Evolutionary conservation across 2,329 filamentous ascomycete species (phyloP), one percentile per base, ranked within the genome.

Genomic region (Shiraia sp.): DNA sequence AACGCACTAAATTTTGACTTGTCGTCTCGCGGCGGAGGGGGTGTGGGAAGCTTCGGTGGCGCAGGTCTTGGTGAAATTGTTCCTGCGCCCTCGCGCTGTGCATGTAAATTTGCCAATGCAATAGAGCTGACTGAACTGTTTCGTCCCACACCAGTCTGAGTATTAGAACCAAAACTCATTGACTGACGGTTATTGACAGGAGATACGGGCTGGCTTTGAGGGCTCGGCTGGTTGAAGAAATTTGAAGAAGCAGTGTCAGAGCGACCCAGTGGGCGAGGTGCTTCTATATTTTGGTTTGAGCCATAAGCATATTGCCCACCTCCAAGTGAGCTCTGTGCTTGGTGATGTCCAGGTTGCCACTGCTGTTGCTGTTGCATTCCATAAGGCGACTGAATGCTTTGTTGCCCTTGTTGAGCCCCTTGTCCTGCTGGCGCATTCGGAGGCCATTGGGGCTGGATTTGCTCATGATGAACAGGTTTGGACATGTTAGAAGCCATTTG

Each of bases 91-190:
- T 53, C 43, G 15, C 61, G 51, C 29, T 66, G 49, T 25, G 61
- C 51, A 36, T 62, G 56, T 10, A 59, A 36, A 14, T 58, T 60
- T 7, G 53, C 61, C n/a, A 65, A 38, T 13, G 63, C 62, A 16
- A 66, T 61, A 10, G 66, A 68, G 35, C 61, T 61, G 8, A 68
- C 53, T 3, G 64, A 67, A 6, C 54, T 55, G 10, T 57, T 58
- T 17, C 64, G 56, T n/a, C 54, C 57, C 24, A 51, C 38, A 9
- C 47, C 43, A 10, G 32, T 22, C 10, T 51, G 37, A 2, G 59
- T 51, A 1, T 41, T 52, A 15, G 56, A 49, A 15, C 36, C 37
- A 23, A 60, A 61, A 30, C 51, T 59, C 33, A 62, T 53, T 27
- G 56, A 63, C 7, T 63, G 51, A 3, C 60, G 53, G 29, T 57